These are phyloP conservation scores for Golubevia sp. DNA, from an alignment of 1,284 basidiomycete genomes.

Conservation along the genomic window DNA sequence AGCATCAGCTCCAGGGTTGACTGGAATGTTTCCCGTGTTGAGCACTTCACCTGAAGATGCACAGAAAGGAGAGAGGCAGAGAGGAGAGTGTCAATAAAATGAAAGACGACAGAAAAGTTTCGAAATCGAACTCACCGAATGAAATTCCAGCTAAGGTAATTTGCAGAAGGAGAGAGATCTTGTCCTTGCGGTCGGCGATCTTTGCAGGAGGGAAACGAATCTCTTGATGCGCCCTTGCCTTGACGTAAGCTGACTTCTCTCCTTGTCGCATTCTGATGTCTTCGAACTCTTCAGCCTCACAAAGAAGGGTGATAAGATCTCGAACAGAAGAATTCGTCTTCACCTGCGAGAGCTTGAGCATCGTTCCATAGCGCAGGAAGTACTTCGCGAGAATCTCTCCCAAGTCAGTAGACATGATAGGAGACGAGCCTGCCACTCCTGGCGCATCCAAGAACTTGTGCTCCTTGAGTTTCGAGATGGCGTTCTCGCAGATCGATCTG, in stretches of 20 bases:
- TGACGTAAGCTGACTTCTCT: constrained; percentile 42
- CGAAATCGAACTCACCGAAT: background rate
- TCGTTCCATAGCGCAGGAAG: constrained; percentile 33
- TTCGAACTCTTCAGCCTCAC: constrained; percentile 49
- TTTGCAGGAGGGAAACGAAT: constrained; percentile 43
- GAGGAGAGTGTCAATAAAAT: background rate
- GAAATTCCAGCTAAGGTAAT: constrained; percentile 7
- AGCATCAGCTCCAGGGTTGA: background rate
- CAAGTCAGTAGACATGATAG: constrained; percentile 22
- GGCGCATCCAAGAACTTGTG: constrained; percentile 16
- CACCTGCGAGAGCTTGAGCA: constrained; percentile 25
- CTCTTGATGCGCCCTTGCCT: constrained; percentile 21
- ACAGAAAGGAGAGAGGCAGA: background rate
- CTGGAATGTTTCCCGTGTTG: background rate
- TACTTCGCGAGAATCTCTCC: constrained; percentile 44
- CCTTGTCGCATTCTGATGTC: constrained; percentile 56
- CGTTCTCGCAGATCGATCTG: constrained; percentile 16
- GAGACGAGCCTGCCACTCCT: constrained; percentile 3
- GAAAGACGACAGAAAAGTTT: background rate
- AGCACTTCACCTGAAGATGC: background rate
- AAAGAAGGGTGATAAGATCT: constrained; percentile 28
- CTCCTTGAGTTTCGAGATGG: constrained; percentile 15
- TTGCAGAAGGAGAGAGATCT: constrained; percentile 41
- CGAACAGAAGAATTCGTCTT: constrained; percentile 7
- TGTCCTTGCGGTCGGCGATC: constrained; percentile 27